Conservation (phyloP, 768 basidiomycete genomes). For the Termitomyces sp. region DNA sequence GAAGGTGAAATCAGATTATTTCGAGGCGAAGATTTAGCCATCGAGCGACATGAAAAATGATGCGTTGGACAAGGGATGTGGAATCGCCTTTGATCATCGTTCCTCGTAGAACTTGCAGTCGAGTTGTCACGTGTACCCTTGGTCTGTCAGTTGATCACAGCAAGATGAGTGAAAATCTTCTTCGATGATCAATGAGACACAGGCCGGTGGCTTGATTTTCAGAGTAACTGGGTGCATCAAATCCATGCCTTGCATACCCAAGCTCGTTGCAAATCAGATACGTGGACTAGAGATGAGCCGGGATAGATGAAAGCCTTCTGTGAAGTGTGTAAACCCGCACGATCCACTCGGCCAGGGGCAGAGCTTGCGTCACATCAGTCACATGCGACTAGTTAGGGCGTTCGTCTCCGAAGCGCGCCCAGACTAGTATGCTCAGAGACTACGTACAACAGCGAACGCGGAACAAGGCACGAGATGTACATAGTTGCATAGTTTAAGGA, state of each 20-base stretch:
- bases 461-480: background rate
- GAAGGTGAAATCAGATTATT: background rate
- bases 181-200: background rate
- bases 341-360: background rate
- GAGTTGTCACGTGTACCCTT: background rate
- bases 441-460: background rate
- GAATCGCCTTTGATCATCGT: background rate
- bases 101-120: background rate
- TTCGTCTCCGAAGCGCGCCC: background rate
- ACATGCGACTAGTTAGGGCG: background rate
- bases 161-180: no score
- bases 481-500: background rate
- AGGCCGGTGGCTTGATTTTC: background rate
- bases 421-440: background rate
- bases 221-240: background rate
- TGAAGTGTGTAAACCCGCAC: background rate
- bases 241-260: background rate
- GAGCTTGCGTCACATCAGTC: background rate
- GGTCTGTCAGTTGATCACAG: background rate
- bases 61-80: background rate
- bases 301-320: background rate
- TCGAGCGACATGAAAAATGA: background rate
- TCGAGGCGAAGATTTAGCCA: no score
- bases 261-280: background rate
- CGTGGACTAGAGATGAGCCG: background rate